Conservation (phyloP, 495 filamentous ascomycete genomes). For the Aspergillus cavernicola region DNA sequence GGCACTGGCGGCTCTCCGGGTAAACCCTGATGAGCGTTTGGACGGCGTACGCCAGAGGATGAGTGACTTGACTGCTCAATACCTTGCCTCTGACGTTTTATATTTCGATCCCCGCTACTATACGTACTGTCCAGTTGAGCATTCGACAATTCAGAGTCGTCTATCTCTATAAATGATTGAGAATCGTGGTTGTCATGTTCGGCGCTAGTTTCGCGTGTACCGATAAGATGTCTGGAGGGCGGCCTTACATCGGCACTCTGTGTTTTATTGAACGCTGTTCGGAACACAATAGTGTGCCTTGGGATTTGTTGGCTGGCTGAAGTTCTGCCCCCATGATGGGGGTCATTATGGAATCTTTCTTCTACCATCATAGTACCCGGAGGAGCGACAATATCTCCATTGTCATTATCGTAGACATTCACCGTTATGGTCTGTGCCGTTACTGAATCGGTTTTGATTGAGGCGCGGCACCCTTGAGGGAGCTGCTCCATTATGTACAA, state of each 20-base stretch:
- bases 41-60: not conserved
- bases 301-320: constrained; percentile 24
- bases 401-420: constrained; percentile 60
- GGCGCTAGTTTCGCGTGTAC: not conserved
- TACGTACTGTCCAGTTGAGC: not conserved
- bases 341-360: constrained; percentile 46
- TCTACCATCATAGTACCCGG: constrained; percentile 65
- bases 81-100: not conserved
- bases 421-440: constrained; percentile 71
- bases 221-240: constrained; percentile 11
- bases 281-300: constrained; percentile 43
- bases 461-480: constrained; percentile 48
- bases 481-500: constrained; percentile 46
- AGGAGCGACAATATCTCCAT: constrained; percentile 57
- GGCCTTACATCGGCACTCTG: constrained; percentile 38
- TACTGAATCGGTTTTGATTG: constrained; percentile 59
- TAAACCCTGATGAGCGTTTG: not conserved
- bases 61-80: not conserved
- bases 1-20: not conserved
- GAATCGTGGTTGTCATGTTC: not conserved
- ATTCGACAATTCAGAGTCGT: not conserved
- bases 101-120: not conserved
- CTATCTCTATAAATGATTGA: not conserved
- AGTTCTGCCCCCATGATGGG: constrained; percentile 20
- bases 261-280: constrained; percentile 42